Conservation (phyloP, 768 basidiomycete species). For the Xerocomus potaroensis region DNA sequence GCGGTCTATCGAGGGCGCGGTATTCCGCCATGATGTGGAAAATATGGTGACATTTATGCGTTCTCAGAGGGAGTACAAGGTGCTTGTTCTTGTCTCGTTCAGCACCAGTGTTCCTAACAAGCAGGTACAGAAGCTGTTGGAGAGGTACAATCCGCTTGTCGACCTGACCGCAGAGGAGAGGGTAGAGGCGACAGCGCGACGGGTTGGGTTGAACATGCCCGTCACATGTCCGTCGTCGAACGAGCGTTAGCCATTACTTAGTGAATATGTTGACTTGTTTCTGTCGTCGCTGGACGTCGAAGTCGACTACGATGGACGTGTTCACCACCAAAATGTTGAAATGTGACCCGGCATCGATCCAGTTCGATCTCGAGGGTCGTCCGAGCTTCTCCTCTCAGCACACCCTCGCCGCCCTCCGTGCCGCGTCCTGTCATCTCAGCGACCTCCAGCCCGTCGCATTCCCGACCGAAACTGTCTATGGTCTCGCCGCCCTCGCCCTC, state of each 20-base stretch:
- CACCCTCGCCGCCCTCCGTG: slow-evolving; percentile 50
- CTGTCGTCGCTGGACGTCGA: not conserved
- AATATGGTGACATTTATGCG: slow-evolving; percentile 64
- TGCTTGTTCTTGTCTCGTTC: slow-evolving; percentile 26
- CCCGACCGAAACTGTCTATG: slow-evolving; percentile 98
- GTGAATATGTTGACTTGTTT: slow-evolving; percentile 3
- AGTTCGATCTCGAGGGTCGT: slow-evolving; percentile 44
- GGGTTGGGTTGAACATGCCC: slow-evolving; percentile 84
- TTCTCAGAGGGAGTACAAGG: slow-evolving; percentile 76
- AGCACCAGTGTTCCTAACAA: not conserved
- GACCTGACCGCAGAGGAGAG: slow-evolving; percentile 79
- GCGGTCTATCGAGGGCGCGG: slow-evolving; percentile 13
- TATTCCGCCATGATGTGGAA: slow-evolving; percentile 46
- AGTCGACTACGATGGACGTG: slow-evolving; percentile 5
- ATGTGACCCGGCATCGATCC: slow-evolving; percentile 62
- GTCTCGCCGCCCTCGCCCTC: slow-evolving; percentile 86
- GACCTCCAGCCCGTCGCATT: slow-evolving; percentile 68
- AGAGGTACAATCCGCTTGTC: slow-evolving; percentile 82
- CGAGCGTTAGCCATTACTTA: not conserved
- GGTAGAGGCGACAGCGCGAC: slow-evolving; percentile 76
- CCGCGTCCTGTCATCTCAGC: slow-evolving; percentile 50
- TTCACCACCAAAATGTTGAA: slow-evolving; percentile 41
- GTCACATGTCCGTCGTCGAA: too few species aligned
- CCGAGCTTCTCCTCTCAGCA: slow-evolving; percentile 48
- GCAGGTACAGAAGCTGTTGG: slow-evolving; percentile 58